phyloP scores from a whole-genome alignment of 1,139 yeast species.

The Lodderomyces margitis region DNA sequence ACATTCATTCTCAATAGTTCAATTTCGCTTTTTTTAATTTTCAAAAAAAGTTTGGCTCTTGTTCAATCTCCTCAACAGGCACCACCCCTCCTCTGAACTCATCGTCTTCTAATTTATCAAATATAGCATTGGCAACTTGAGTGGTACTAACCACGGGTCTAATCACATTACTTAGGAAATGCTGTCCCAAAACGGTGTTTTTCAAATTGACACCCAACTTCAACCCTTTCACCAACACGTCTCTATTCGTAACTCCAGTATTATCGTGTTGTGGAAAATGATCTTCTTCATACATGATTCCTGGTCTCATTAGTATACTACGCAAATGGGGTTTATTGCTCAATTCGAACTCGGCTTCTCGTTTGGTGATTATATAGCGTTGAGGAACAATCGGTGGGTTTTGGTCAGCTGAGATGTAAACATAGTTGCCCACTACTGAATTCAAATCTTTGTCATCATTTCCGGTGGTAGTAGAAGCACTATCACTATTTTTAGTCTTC shows the following conservation, averaged over 20 bases:
- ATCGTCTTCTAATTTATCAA: constrained; percentile 52
- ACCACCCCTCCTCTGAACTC: constrained; percentile 54
- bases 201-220: constrained; percentile 44
- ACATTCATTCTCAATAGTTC: too few relatives aligned
- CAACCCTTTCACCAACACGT: constrained; percentile 25
- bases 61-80: constrained; percentile 6
- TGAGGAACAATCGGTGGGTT: constrained; percentile 65
- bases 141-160: constrained; percentile 71
- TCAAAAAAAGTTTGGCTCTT: constrained; percentile 40
- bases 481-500: not conserved
- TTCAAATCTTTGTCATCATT: not conserved
- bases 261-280: too few relatives aligned
- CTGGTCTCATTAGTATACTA: constrained; percentile 71
- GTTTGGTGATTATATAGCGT: constrained; percentile 70
- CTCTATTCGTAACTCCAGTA: constrained; percentile 25
- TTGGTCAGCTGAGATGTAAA: constrained; percentile 78
- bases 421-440: constrained; percentile 38
- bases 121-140: constrained; percentile 59
- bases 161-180: constrained; percentile 44
- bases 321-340: constrained; percentile 46
- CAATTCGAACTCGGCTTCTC: constrained; percentile 71
- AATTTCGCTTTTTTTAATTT: too few relatives aligned
- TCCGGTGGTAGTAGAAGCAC: too few relatives aligned
- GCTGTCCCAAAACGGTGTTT: constrained; percentile 29
- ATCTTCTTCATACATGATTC: constrained; percentile 67